Conservation (phyloP, 1,139 yeast genomes). For the Geotrichum carabidarum region DNA sequence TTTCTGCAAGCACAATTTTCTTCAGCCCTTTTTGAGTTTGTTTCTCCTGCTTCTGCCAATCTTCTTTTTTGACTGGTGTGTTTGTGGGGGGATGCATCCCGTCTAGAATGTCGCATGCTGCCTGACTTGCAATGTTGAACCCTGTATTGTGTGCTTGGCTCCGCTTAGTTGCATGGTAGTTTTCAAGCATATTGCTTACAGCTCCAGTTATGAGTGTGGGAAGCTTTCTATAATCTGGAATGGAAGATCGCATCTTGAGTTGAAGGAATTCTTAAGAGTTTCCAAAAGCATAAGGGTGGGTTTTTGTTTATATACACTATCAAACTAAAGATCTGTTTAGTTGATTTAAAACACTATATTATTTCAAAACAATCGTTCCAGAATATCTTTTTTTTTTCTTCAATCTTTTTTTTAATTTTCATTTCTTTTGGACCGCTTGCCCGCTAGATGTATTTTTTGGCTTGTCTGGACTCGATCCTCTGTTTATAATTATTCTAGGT, state of each 20-base stretch:
- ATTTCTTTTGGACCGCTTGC: too few species aligned
- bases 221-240: constrained; percentile 1
- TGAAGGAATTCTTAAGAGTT: constrained; percentile 1
- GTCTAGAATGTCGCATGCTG: constrained; percentile 2
- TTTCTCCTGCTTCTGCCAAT: neutral
- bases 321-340: too few species aligned
- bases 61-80: neutral
- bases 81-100: neutral
- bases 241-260: neutral
- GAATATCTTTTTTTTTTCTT: too few species aligned
- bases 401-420: too few species aligned
- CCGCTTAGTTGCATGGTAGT: neutral
- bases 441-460: too few species aligned
- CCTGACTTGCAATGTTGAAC: constrained; percentile 1
- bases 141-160: constrained; percentile 3
- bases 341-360: too few species aligned
- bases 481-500: too few species aligned
- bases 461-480: too few species aligned
- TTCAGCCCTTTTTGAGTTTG: neutral
- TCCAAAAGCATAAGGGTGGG: too few species aligned
- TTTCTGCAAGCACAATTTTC: constrained; percentile 11
- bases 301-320: too few species aligned
- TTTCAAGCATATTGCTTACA: constrained; percentile 6
- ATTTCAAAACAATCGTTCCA: too few species aligned
- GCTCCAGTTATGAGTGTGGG: constrained; percentile 11